These are phyloP conservation scores for Pyricularia grisea DNA, from an alignment of 2,329 filamentous ascomycete genomes.

Conservation along the genomic window DNA sequence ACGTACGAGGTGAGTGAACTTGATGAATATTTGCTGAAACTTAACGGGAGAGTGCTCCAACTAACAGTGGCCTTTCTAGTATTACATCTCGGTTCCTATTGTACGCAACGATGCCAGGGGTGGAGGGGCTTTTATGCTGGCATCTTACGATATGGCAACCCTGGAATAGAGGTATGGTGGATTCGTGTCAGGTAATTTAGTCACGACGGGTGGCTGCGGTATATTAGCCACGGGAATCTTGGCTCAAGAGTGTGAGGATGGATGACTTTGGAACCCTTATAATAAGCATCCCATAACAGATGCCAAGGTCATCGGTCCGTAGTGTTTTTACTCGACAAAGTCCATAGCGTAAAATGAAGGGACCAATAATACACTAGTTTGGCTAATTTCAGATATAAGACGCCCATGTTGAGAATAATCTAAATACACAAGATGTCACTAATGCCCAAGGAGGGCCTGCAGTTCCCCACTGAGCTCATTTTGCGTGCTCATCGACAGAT, in stretches of 20 bases:
- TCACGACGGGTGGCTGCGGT: too few relatives aligned
- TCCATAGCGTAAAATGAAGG: too few relatives aligned
- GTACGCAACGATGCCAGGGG: not conserved
- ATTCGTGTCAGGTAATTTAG: too few relatives aligned
- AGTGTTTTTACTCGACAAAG: too few relatives aligned
- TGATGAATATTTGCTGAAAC: not conserved
- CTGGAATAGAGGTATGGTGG: not conserved
- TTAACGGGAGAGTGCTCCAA: not conserved
- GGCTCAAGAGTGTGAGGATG: too few relatives aligned
- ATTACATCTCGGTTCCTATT: conserved; percentile 1
- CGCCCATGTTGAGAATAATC: too few relatives aligned
- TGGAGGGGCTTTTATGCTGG: conserved; percentile 1
- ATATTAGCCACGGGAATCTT: too few relatives aligned
- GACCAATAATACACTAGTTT: too few relatives aligned
- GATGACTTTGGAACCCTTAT: too few relatives aligned
- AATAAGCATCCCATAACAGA: too few relatives aligned
- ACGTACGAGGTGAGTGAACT: not conserved
- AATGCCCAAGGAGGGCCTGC: not conserved
- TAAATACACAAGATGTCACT: not conserved
- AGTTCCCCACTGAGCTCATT: not conserved
- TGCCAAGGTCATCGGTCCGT: too few relatives aligned
- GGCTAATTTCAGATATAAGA: too few relatives aligned
- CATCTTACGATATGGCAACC: not conserved
- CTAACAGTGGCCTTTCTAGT: not conserved
- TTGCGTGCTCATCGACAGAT: conserved; percentile 19